These are phyloP conservation scores for Colletotrichum kahawae DNA, from an alignment of 2,329 filamentous ascomycete species.

Conservation along the genomic window DNA sequence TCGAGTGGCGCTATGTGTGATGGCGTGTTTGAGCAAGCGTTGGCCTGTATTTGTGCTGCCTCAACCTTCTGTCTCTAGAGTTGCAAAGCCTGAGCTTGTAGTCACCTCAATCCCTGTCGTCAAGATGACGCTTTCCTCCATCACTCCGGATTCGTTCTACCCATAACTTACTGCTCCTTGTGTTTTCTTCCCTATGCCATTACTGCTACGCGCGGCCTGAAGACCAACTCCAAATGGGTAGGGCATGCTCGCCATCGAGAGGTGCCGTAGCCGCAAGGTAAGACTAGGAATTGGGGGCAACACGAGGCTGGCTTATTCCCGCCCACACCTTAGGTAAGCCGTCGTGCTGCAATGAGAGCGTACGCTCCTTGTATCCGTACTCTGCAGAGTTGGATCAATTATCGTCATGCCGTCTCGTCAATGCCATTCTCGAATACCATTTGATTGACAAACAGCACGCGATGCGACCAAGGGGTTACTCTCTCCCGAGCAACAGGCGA, in stretches of 20 bases:
- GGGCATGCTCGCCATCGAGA: neutral
- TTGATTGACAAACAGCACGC: neutral
- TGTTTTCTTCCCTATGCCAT: too few species aligned
- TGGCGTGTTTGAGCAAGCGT: neutral
- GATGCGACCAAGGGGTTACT: neutral
- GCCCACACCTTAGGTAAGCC: neutral
- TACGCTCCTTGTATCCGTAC: neutral
- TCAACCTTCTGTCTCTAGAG: neutral
- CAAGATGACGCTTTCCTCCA: neutral
- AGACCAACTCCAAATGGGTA: neutral
- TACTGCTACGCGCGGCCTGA: neutral
- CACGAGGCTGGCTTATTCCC: neutral
- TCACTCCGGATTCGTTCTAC: neutral
- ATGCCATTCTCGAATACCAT: neutral
- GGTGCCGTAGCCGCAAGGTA: neutral
- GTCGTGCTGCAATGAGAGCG: neutral
- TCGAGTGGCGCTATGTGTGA: neutral
- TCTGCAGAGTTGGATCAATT: neutral
- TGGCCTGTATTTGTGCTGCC: neutral
- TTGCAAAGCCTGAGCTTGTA: neutral
- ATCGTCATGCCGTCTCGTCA: neutral
- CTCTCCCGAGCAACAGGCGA: neutral
- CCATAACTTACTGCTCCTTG: neutral
- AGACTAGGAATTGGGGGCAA: neutral
- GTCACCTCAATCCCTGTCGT: neutral